Conservation (phyloP, 2,329 filamentous ascomycete genomes). For the Penicillium verrucosum region DNA sequence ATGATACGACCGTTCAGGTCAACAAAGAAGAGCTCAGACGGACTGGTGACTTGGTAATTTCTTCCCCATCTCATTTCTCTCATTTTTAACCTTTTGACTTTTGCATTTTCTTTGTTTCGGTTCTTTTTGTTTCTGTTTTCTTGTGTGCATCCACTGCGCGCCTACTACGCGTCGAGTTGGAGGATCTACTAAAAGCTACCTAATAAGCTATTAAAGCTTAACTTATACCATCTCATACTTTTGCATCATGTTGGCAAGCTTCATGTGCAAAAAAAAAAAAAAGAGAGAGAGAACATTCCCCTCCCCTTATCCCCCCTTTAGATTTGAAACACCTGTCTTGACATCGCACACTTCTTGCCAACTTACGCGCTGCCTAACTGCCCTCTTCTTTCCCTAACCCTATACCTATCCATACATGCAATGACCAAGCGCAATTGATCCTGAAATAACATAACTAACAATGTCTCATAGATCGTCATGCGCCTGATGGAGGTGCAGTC, state of each 20-base stretch:
- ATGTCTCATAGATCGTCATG: slow-evolving; percentile 62
- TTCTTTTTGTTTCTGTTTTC: slow-evolving; percentile 11
- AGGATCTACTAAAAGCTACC: slow-evolving; percentile 13
- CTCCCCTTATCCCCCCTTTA: background rate
- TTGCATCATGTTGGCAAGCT: background rate
- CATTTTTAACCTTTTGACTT: background rate
- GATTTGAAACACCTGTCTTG: background rate
- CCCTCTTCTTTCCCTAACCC: background rate
- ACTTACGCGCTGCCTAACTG: background rate
- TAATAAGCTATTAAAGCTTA: slow-evolving; percentile 6
- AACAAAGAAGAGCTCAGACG: slow-evolving; percentile 73
- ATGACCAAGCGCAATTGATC: slow-evolving; percentile 2
- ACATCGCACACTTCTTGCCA: background rate
- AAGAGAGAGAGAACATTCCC: background rate
- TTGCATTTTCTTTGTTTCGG: slow-evolving; percentile 14
- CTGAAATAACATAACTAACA: slow-evolving; percentile 25
- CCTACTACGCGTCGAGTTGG: slow-evolving; percentile 20
- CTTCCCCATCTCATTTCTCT: slow-evolving; percentile 10
- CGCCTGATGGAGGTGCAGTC: slow-evolving; percentile 76
- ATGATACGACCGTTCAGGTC: slow-evolving; percentile 39
- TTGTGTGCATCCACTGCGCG: slow-evolving; percentile 7
- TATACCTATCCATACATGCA: background rate
- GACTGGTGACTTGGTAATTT: slow-evolving; percentile 76
- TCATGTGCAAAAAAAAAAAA: background rate
- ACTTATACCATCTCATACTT: background rate